Evolutionary conservation across 257 asterid species (phyloP), one percentile per base, ranked within the genome.

Genomic region (Jasminum sambac): DNA sequence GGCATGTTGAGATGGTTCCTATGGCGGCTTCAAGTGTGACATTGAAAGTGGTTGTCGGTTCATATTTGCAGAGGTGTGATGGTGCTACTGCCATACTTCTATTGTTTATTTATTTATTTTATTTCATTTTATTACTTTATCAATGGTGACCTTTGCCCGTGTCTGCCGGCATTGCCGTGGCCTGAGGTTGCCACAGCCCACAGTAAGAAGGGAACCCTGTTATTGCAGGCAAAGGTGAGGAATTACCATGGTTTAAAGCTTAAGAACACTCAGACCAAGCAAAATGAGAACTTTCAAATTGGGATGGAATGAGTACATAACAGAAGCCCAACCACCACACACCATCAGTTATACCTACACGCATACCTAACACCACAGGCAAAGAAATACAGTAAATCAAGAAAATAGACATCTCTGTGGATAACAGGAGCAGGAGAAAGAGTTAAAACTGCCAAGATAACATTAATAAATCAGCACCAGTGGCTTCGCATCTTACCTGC

Each of bases 401-500:
- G 59, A 48, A 17, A 48, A 48, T 4, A 48, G 25, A 17, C 24
- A 46, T n/a, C 24, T 3, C 2, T 46, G 57, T 3, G 23, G 23
- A 48, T 48, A 21, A 21, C 23, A 19, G 62, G n/a, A 6, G 16
- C n/a, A n/a, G 34, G 34, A 3, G 62, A 10, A 6, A 55, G 62
- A 10, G 62, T 10, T 23, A 8, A 55, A 2, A 21, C 13, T 39
- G 64, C 36, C 36, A 61, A 67, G 50, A 16, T 6, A n/a, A 40
- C 34, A 57, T 36, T 8, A 61, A 23, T 12, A 19, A 65, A 64
- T 9, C 40, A 55, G 68, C 21, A 34, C 44, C 30, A 75, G 46
- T 34, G 23, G 58, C 0, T 52, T 57, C 21, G 75, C 70, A 21
- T 6, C 67, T 75, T 88, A 92, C 99, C 98, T 95, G 99, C 73